Conservation (phyloP, 2,329 filamentous ascomycete genomes). For the Pseudocercospora musae region DNA sequence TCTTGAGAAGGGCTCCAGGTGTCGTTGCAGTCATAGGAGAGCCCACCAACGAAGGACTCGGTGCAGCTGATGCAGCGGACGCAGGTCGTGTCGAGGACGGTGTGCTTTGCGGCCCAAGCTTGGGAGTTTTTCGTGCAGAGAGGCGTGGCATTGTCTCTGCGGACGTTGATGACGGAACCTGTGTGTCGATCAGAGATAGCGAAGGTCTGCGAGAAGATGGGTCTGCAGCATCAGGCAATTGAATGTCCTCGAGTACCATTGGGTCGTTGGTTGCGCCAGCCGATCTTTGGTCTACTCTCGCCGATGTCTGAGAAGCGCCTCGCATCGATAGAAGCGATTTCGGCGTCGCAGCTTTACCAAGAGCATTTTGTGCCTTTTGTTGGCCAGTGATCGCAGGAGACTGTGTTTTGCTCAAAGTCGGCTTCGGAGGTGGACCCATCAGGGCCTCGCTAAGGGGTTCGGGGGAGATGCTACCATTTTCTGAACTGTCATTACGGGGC, state of each 20-base stretch:
- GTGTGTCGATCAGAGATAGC: constrained; percentile 53
- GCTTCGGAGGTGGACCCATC: constrained; percentile 61
- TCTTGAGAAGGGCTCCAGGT: constrained; percentile 29
- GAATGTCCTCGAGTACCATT: constrained; percentile 55
- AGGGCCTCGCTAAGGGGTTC: constrained; percentile 46
- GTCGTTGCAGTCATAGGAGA: constrained; percentile 49
- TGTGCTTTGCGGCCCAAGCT: constrained; percentile 57
- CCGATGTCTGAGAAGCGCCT: not conserved
- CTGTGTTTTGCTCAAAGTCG: constrained; percentile 55
- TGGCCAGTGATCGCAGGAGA: constrained; percentile 66
- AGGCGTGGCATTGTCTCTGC: constrained; percentile 57
- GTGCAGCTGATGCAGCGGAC: constrained; percentile 45
- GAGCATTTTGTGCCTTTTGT: constrained; percentile 27
- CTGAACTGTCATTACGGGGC: constrained; percentile 39
- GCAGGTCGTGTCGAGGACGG: constrained; percentile 37
- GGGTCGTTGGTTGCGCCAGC: constrained; percentile 3
- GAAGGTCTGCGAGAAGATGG: constrained; percentile 11
- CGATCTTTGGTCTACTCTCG: not conserved
- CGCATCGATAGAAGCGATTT: constrained; percentile 34
- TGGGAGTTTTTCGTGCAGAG: constrained; percentile 66
- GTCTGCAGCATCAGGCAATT: constrained; percentile 67
- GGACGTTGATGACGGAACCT: constrained; percentile 36
- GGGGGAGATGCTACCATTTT: constrained; percentile 50
- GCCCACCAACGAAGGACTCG: constrained; percentile 51
- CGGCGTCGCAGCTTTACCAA: constrained; percentile 31